Conservation (phyloP, 164 flowering plant genomes). For the Tetrastigma voinierianum region DNA sequence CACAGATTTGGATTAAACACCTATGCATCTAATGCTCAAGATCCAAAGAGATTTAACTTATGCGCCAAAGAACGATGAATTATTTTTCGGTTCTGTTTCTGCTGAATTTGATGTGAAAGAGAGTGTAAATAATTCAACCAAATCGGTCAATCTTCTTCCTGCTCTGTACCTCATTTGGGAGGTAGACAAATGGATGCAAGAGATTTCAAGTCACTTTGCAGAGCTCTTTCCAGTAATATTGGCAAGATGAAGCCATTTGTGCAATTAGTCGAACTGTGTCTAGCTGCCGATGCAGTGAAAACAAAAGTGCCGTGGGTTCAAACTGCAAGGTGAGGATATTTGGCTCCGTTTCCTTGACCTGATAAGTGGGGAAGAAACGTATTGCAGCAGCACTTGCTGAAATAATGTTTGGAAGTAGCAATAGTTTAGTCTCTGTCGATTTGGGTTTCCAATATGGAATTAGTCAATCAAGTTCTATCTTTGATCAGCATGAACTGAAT, state of each 20-base stretch:
- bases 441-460: constrained; percentile 13
- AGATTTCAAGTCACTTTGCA: constrained; percentile 18
- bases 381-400: constrained; percentile 25
- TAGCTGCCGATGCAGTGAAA: constrained; percentile 2
- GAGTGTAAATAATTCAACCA: constrained; percentile 2
- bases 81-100: constrained; percentile 20
- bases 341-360: constrained; percentile 21
- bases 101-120: constrained; percentile 3
- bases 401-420: constrained; percentile 7
- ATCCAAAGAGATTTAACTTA: constrained; percentile 17
- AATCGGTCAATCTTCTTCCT: constrained; percentile 12
- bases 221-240: constrained; percentile 11
- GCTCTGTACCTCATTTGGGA: constrained; percentile 14
- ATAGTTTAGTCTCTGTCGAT: constrained; percentile 17
- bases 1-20: constrained; percentile 46
- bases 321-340: constrained; percentile 5
- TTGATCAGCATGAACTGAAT: constrained; percentile 9
- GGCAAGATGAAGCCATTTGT: constrained; percentile 21
- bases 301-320: constrained; percentile 6
- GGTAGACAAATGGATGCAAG: constrained; percentile 14
- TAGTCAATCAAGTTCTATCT: constrained; percentile 14
- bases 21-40: constrained; percentile 23
- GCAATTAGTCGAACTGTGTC: constrained; percentile 18
- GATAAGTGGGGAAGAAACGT: constrained; percentile 20
- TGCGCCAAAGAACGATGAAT: constrained; percentile 19